Percentiles rank a stretch among this genome's conserved stretches.
Evolutionary conservation across 2,329 filamentous ascomycete genomes (phyloP).

Genomic region (Cytospora chrysosperma): DNA sequence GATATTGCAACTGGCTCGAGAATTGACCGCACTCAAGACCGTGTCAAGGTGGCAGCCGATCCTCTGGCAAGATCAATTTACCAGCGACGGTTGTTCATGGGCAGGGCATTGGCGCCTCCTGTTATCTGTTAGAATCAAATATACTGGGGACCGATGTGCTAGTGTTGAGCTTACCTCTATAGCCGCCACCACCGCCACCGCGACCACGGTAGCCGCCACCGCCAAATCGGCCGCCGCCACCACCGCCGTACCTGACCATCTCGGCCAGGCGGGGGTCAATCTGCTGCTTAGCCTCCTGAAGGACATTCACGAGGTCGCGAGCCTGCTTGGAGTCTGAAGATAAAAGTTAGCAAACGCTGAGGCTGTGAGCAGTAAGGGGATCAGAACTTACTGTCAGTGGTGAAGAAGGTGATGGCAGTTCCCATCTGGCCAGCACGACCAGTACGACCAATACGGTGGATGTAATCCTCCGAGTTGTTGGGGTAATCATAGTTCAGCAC

Average conservation of each 20-base stretch:
- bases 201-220: slow-evolving; percentile 71
- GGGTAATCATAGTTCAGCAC: slow-evolving; percentile 99
- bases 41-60: not conserved
- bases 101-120: slow-evolving; percentile 49
- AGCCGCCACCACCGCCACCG: slow-evolving; percentile 45
- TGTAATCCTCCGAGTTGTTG: slow-evolving; percentile 98
- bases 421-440: slow-evolving; percentile 91
- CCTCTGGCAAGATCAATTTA: slow-evolving; percentile 34
- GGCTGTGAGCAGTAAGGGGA: not conserved
- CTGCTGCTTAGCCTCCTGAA: slow-evolving; percentile 96
- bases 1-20: slow-evolving; percentile 4
- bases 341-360: slow-evolving; percentile 37
- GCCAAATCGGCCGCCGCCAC: slow-evolving; percentile 71
- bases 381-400: slow-evolving; percentile 86
- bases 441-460: slow-evolving; percentile 94
- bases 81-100: slow-evolving; percentile 52
- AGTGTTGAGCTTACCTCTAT: slow-evolving; percentile 26
- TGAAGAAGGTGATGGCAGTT: slow-evolving; percentile 98
- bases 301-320: slow-evolving; percentile 90
- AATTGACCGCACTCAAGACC: not conserved
- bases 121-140: slow-evolving; percentile 21
- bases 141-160: slow-evolving; percentile 16
- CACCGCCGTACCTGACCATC: slow-evolving; percentile 91
- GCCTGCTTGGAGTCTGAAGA: slow-evolving; percentile 81
- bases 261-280: slow-evolving; percentile 94